Evolutionary conservation across 345 rosid genomes (phyloP).

Genomic region (Euclidium syriacum): DNA sequence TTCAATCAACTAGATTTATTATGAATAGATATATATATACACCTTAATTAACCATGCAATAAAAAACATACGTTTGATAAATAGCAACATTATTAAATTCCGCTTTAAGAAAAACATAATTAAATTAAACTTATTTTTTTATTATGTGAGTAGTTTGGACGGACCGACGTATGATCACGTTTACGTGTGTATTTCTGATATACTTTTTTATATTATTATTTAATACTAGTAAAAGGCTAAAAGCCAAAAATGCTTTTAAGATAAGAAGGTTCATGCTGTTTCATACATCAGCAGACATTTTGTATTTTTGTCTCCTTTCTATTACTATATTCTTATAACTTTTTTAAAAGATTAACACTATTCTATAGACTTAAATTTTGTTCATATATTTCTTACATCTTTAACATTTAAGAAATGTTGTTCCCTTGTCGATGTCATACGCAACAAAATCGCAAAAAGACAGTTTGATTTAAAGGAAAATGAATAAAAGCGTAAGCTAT

Average conservation of each 20-base stretch:
- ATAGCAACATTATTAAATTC: slow-evolving; percentile 19
- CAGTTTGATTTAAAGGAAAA: not conserved
- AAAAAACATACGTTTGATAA: not conserved
- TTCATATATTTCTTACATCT: not conserved
- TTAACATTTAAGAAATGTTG: not conserved
- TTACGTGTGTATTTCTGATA: slow-evolving; percentile 24
- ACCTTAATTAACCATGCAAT: not conserved
- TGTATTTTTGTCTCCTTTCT: not conserved
- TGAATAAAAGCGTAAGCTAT: not conserved
- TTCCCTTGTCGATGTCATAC: slow-evolving; percentile 22
- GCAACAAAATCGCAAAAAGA: slow-evolving; percentile 13
- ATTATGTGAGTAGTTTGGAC: slow-evolving; percentile 15
- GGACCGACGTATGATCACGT: slow-evolving; percentile 33
- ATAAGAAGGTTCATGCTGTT: slow-evolving; percentile 24
- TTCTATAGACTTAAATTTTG: not conserved
- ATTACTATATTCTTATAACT: not conserved
- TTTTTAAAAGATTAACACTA: not conserved
- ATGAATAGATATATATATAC: not conserved
- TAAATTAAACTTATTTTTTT: not conserved
- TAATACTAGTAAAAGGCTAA: not conserved
- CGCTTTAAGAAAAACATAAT: too few relatives aligned
- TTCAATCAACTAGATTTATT: not conserved
- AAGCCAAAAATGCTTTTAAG: slow-evolving; percentile 14
- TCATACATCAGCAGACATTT: slow-evolving; percentile 19
- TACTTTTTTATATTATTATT: not conserved